Base-by-base conservation (phyloP, 805 yeast genomes). In the Naumovozyma baii region DNA sequence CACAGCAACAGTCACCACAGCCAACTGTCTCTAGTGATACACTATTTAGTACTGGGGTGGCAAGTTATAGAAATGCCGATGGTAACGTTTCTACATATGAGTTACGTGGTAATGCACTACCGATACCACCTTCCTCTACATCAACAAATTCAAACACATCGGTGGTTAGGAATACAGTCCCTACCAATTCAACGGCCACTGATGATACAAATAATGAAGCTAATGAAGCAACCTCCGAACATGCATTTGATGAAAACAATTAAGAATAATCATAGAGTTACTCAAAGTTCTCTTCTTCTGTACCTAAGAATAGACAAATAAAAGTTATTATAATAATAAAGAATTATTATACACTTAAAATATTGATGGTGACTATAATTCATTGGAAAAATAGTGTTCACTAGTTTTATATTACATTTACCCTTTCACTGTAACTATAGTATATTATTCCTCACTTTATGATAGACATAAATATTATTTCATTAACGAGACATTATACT, bases 21-120 rank as follows among this genome's bases (percentile, higher is more conserved):
- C n/a, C n/a, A n/a, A 22, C 28, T 22, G 12, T 12, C 7, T 7
- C 10, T 8, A 8, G 10, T 29, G 22, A 37, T 32, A 31, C 39
- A 19, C 13, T 56, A 39, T 59, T 59, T 32, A 52, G 47, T 39
- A 42, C 55, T 4, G 64, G 64, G 18, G 64, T 59, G 8, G 64
- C 62, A 7, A 59, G 63, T 44, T 50, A 41, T 33, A 55, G 64
- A 46, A 45, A 47, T 31, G 48, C 40, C 16, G 43, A 47, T 34
- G 64, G 64, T 10, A 38, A 42, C 14, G 62, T 60, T 7, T 42
- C 58, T 4, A 55, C 59, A 8, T 48, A 38, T 34, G 42, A 43
- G 17, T 31, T 50, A 3, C 42, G 36, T 33, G 44, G 39, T 28
- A 34, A 40, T 26, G 41, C 43, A 10, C 32, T 10, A 16, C 32